A percentile compares a stretch with the other conserved stretches of the same genome.
phyloP scores from a whole-genome alignment of 768 basidiomycete species.

The Pleurotus salmoneostramineus region DNA sequence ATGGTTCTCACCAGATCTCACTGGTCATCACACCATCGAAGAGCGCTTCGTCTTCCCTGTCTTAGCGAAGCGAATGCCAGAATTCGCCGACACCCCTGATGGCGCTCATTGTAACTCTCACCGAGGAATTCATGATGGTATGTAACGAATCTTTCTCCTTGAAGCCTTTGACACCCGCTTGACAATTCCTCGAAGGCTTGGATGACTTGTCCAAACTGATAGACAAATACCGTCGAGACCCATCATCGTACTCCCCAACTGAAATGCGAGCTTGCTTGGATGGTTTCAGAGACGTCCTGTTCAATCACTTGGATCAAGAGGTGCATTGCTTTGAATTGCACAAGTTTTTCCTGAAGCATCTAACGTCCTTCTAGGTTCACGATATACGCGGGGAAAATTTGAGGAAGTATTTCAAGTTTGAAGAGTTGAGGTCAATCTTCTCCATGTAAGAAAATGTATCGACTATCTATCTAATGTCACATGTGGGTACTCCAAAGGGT shows the following conservation, averaged over 20 bases:
- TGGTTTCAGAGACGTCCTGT: constrained; percentile 43
- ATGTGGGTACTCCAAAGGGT: not conserved
- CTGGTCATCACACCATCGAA: constrained; percentile 53
- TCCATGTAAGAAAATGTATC: not conserved
- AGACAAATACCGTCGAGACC: constrained; percentile 36
- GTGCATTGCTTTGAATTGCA: constrained; percentile 19
- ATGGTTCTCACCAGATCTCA: constrained; percentile 34
- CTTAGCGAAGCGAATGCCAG: constrained; percentile 44
- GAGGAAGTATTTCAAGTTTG: constrained; percentile 47
- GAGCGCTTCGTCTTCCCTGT: constrained; percentile 49
- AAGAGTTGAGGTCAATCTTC: constrained; percentile 31
- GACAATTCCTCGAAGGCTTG: constrained; percentile 13
- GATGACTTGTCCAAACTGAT: constrained; percentile 36
- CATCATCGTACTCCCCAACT: constrained; percentile 42
- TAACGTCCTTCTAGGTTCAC: constrained; percentile 28
- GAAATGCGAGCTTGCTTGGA: constrained; percentile 50
- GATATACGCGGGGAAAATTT: constrained; percentile 49
- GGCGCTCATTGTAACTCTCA: constrained; percentile 47
- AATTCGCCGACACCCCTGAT: constrained; percentile 35
- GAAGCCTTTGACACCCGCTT: not conserved
- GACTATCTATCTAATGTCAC: not conserved
- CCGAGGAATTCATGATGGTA: constrained; percentile 51
- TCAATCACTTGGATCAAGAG: constrained; percentile 52
- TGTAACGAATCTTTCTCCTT: not conserved
- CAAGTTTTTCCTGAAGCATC: not conserved